Evolutionary conservation across 139 green algal species (phyloP).

Genomic region (Chlorella sp.): DNA sequence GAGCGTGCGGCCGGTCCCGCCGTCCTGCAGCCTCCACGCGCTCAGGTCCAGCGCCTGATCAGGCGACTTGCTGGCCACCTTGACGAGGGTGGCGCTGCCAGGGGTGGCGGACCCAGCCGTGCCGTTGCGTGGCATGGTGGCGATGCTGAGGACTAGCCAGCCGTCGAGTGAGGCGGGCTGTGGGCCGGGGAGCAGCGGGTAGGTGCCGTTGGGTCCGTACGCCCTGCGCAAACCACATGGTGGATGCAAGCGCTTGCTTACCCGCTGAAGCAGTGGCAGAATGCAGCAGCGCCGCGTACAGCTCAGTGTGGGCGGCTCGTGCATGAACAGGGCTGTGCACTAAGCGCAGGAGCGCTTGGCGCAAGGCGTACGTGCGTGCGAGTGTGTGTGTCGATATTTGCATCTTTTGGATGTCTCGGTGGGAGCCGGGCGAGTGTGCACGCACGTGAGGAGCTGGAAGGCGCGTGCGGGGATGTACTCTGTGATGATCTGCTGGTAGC

Average conservation of each 20-base stretch:
- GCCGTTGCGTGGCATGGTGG: too few relatives aligned
- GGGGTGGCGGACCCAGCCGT: too few relatives aligned
- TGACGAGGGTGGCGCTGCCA: too few relatives aligned
- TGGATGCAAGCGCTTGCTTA: too few relatives aligned
- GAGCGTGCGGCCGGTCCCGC: not conserved
- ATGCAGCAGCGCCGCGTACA: too few relatives aligned
- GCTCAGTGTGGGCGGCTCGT: not conserved
- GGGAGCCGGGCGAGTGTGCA: not conserved
- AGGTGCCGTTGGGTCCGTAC: slow-evolving; percentile 1
- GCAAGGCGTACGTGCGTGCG: not conserved
- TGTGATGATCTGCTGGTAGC: slow-evolving; percentile 49
- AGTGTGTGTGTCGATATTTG: not conserved
- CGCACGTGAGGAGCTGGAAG: slow-evolving; percentile 23
- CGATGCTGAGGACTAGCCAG: not conserved
- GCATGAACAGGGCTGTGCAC: not conserved
- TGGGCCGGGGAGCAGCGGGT: not conserved
- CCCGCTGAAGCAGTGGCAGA: too few relatives aligned
- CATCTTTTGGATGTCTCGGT: too few relatives aligned
- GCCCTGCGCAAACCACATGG: too few relatives aligned
- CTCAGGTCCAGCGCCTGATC: not conserved
- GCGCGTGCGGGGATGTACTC: slow-evolving; percentile 42
- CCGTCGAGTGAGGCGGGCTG: not conserved
- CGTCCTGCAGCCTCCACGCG: not conserved
- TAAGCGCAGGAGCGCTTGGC: not conserved
- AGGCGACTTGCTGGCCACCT: not conserved